Evolutionary conservation across 495 filamentous ascomycete species (phyloP), one percentile per base, ranked within the genome.

Genomic region (Cercophora sp.): DNA sequence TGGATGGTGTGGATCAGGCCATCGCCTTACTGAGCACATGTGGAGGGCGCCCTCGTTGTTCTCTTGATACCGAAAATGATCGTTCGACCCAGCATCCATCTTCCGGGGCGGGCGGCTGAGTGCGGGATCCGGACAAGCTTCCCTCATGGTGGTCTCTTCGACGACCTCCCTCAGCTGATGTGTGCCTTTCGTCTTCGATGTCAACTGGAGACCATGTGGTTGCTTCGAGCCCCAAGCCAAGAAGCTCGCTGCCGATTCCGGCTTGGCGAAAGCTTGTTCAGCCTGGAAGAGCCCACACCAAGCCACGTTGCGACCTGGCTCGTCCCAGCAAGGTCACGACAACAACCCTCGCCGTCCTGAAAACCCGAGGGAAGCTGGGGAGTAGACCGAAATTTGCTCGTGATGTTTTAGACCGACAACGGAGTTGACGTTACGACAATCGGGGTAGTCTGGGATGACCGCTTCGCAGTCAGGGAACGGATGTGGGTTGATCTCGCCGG

Each of bases 231-330:
- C 23, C 40, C 23, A 16, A 39, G 37, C 26, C 15, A 24, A 22
- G 11, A 35, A 18, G 15, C n/a, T n/a, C 44, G 29, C 26, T 24
- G 15, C 48, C 36, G 48, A 51, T 43, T 48, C 49, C 39, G 45
- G 4, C 59, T 62, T 62, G 59, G 59, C 59, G 51, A 62, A 62
- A 62, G 59, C 59, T 62, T 62, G 52, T 62, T 44, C 43, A n/a
- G 15, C 19, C 42, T 4, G 8, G n/a, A 32, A 23, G 8, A 18
- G 16, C 18, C 18, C 23, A 18, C 40, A 23, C 19, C 40, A 43
- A 22, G 2, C 5, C 3, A n/a, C n/a, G n/a, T n/a, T n/a, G n/a
- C n/a, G n/a, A n/a, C n/a, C n/a, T n/a, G n/a, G n/a, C n/a, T n/a
- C n/a, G n/a, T 32, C 29, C 29, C 8, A 13, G 29, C 29, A 32